Conservation (phyloP, 2,329 filamentous ascomycete species). For the Colletotrichum caudatum region DNA sequence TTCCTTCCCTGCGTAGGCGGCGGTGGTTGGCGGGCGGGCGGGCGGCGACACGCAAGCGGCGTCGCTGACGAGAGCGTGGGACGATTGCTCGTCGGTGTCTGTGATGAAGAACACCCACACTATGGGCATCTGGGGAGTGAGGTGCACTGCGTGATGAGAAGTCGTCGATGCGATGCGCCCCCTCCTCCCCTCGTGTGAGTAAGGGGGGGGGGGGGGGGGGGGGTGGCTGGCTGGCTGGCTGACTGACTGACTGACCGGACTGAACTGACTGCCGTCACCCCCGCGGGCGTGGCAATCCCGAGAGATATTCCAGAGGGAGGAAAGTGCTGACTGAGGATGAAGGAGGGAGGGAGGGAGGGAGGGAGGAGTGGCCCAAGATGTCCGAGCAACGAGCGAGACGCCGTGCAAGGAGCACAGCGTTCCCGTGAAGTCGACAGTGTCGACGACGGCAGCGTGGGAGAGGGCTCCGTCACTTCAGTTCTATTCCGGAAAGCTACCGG, state of each 20-base stretch:
- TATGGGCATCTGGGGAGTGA: not conserved
- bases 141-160: not conserved
- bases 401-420: not conserved
- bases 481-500: slow-evolving; percentile 3
- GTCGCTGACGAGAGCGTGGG: not conserved
- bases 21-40: slow-evolving; percentile 2
- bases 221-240: not conserved
- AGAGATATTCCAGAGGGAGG: not conserved
- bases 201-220: not conserved
- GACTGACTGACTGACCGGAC: not conserved
- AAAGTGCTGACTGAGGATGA: not conserved
- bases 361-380: too few species aligned
- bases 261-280: not conserved
- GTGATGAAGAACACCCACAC: not conserved
- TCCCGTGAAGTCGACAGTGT: not conserved
- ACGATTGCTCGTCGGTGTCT: not conserved
- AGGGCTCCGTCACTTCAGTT: slow-evolving; percentile 4
- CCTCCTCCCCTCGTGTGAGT: not conserved
- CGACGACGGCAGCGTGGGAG: slow-evolving; percentile 2
- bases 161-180: not conserved
- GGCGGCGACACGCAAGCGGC: slow-evolving; percentile 4
- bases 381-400: not conserved
- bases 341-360: too few species aligned
- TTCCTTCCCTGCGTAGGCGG: not conserved
- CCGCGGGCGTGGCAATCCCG: too few species aligned